Evolutionary conservation across 768 basidiomycete species (phyloP), one percentile per base, ranked within the genome.

Genomic region (Podaxis rugospora): DNA sequence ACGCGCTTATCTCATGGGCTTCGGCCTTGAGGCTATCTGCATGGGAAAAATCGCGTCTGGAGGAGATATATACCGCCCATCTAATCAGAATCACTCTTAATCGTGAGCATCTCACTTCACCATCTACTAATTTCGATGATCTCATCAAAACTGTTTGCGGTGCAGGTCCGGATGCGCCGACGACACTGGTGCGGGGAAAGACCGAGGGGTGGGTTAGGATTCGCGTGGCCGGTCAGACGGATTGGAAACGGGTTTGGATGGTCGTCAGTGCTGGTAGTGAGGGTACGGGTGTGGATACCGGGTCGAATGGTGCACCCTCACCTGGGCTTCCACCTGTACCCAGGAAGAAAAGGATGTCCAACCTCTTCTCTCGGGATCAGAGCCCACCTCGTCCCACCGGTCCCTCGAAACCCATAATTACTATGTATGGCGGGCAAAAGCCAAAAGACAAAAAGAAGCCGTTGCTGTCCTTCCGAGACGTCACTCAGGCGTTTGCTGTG

Each of bases 61-160:
- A 97, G 73, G 96, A 99, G 76, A 94, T 99, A 62, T 98, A 98
- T 71, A 98, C 97, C 0, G 95, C 94, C 4, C 93, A 98, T 76
- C 75, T 98, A 47, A 83, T 98, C 64, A 83, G 93, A 55, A 92
- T 89, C 68, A 90, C 83, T n/a, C 71, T 90, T 14, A 72, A 70
- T 62, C 72, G 77, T 77, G 62, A 64, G 72, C 9, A 32, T 32
- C 28, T 65, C 5, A 10, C 47, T 36, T 11, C 49, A 64, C 18
- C 67, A n/a, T 27, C 14, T 44, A 25, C 37, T 28, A 54, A 57
- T 51, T 54, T 50, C 28, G 1, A 39, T 47, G 36, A 27, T 42
- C 49, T 54, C 18, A 50, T 52, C 55, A 60, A 64, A 40, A 32
- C 7, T 32, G 7, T 32, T 61, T 47, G 18, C 7, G 37, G 37